Percentiles rank a stretch among this genome's conserved stretches.
Evolutionary conservation across 2,329 filamentous ascomycete genomes (phyloP).

Genomic region (Fusarium sp.): DNA sequence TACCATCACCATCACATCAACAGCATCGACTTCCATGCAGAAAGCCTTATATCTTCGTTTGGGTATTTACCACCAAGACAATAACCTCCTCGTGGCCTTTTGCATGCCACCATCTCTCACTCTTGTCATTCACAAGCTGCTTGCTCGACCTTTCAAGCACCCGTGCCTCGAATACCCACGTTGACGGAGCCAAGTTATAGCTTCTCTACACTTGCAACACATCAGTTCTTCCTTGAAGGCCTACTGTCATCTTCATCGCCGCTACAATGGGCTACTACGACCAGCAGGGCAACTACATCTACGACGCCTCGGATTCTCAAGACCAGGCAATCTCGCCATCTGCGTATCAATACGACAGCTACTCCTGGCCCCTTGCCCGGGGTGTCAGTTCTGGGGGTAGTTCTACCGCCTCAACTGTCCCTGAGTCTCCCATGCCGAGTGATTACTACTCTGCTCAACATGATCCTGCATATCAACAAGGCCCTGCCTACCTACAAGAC

Average conservation of each 20-base stretch:
- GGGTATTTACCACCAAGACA: conserved; percentile 34
- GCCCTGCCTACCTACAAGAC: neutral
- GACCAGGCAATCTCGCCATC: conserved; percentile 34
- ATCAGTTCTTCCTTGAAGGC: neutral
- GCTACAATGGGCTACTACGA: conserved; percentile 32
- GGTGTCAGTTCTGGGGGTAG: conserved; percentile 47
- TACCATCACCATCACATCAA: conserved; percentile 14
- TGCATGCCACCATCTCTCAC: conserved; percentile 13
- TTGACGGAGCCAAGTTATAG: conserved; percentile 8
- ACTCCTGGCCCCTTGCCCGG: conserved; percentile 44
- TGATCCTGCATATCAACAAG: conserved; percentile 16
- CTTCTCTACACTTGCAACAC: neutral
- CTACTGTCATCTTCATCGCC: neutral
- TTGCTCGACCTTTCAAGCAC: conserved; percentile 28
- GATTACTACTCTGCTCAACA: conserved; percentile 27
- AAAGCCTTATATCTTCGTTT: conserved; percentile 19
- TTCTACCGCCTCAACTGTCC: conserved; percentile 41
- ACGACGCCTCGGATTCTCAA: conserved; percentile 32
- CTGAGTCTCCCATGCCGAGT: conserved; percentile 43
- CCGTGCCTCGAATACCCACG: conserved; percentile 7
- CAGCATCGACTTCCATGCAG: conserved; percentile 23
- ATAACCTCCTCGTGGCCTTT: conserved; percentile 26
- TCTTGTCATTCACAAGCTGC: conserved; percentile 8
- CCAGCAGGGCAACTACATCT: conserved; percentile 19
- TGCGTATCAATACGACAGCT: conserved; percentile 32